Conservation (phyloP, 75 land plant species). For the Azolla pinnata region DNA sequence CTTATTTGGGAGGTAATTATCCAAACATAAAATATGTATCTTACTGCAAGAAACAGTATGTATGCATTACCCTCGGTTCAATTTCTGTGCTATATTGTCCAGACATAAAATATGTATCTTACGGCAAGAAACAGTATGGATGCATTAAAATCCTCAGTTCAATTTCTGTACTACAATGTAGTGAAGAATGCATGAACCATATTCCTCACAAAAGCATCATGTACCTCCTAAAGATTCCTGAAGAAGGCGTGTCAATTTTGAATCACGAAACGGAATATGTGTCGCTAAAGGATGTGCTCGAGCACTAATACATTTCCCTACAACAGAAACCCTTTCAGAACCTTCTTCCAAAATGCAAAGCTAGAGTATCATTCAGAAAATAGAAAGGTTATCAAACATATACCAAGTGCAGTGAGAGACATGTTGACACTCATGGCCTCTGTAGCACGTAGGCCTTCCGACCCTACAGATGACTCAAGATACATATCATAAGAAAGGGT, state of each 20-base stretch:
- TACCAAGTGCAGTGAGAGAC: slow-evolving; percentile 34
- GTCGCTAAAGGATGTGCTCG: slow-evolving; percentile 25
- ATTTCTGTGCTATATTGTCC: no score
- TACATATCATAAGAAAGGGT: not conserved
- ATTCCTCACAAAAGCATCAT: not conserved
- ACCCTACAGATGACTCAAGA: slow-evolving; percentile 9
- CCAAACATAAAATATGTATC: no score
- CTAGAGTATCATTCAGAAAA: not conserved
- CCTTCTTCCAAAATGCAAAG: not conserved
- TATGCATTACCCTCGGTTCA: no score
- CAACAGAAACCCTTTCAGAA: not conserved
- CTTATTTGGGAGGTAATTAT: no score
- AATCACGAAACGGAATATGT: slow-evolving; percentile 34
- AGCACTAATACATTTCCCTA: slow-evolving; percentile 36
- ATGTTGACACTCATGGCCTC: slow-evolving; percentile 39
- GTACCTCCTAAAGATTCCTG: slow-evolving; percentile 36
- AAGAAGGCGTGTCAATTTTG: slow-evolving; percentile 27
- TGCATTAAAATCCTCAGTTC: not conserved
- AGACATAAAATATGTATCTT: no score
- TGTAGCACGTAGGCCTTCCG: slow-evolving; percentile 30
- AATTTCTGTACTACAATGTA: not conserved
- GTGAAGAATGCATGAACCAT: no score
- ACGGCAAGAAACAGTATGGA: no score
- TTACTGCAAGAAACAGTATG: no score
- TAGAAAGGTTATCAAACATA: no score